Conservation (phyloP, 805 yeast genomes). For the Zygotorulaspora sp. region DNA sequence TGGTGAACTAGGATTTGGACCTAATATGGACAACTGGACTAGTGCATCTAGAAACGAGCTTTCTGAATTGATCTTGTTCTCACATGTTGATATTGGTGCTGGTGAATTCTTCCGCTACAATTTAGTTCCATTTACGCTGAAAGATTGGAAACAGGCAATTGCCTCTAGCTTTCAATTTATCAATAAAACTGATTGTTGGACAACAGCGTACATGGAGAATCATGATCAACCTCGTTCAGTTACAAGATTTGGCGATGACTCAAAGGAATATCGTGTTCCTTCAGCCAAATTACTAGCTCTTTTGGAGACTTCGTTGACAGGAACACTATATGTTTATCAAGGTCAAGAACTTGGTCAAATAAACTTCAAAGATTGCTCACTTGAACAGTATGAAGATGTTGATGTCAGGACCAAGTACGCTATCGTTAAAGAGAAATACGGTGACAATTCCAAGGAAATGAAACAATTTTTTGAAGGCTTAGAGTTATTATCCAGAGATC, state of each 20-base stretch:
- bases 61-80: conserved; percentile 39
- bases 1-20: conserved; percentile 48
- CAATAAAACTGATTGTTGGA: conserved; percentile 52
- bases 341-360: conserved; percentile 59
- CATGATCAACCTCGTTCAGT: conserved; percentile 55
- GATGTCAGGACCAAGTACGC: conserved; percentile 42
- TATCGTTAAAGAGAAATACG: conserved; percentile 26
- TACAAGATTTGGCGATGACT: conserved; percentile 46
- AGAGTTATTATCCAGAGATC: conserved; percentile 42
- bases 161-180: conserved; percentile 36
- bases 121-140: conserved; percentile 30
- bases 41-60: conserved; percentile 37
- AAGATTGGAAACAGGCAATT: conserved; percentile 42
- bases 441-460: conserved; percentile 30
- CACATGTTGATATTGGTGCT: conserved; percentile 37
- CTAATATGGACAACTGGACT: conserved; percentile 42
- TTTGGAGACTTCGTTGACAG: conserved; percentile 44
- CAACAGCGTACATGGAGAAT: conserved; percentile 52
- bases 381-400: conserved; percentile 48
- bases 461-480: conserved; percentile 34
- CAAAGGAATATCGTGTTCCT: conserved; percentile 29
- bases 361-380: conserved; percentile 44
- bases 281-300: conserved; percentile 47
- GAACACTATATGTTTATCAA: conserved; percentile 53
- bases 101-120: conserved; percentile 34